Conservation (phyloP, 2,329 filamentous ascomycete genomes). For the Biscogniauxia marginata region DNA sequence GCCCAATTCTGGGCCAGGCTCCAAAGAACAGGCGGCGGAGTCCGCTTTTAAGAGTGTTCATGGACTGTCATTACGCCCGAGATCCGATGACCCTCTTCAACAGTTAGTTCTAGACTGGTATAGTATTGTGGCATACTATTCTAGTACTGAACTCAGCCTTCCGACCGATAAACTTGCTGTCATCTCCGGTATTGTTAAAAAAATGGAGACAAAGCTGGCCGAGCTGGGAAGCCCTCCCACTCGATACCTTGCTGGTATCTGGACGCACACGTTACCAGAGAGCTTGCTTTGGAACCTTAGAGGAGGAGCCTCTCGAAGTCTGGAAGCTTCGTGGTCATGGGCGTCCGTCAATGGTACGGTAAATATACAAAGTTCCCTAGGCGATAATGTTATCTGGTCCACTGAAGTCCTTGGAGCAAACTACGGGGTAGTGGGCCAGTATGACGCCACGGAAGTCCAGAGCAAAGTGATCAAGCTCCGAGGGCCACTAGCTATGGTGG, state of each 20-base stretch:
- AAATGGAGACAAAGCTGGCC: neutral
- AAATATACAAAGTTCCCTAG: neutral
- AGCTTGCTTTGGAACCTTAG: neutral
- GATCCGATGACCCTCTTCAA: neutral
- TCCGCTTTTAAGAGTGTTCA: neutral
- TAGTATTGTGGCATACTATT: neutral
- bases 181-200: neutral
- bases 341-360: neutral
- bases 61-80: neutral
- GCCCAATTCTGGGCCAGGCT: neutral
- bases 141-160: neutral
- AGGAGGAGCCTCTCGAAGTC: neutral
- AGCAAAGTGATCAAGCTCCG: too few relatives aligned
- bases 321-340: neutral
- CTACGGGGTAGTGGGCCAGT: too few relatives aligned
- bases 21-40: too few relatives aligned
- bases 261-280: neutral
- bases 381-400: neutral
- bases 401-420: neutral
- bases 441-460: too few relatives aligned
- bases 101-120: constrained; percentile 1
- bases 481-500: too few relatives aligned
- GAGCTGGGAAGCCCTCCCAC: neutral
- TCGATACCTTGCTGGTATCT: neutral
- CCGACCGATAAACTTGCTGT: neutral